Evolutionary conservation across 768 basidiomycete genomes (phyloP).

Genomic region (Lactifluus echinatus): DNA sequence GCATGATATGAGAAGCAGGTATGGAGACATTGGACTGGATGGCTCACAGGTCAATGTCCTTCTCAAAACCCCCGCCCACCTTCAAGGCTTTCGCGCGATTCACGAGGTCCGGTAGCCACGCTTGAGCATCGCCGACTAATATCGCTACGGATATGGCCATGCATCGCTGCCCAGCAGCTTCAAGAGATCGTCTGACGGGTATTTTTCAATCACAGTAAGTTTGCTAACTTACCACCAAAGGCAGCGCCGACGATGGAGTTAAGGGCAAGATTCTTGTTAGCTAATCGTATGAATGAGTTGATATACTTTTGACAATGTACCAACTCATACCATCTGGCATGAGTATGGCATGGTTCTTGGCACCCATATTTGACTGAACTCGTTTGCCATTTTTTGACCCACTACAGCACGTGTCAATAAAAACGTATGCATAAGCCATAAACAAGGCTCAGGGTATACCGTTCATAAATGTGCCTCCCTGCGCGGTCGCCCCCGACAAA

Average conservation of each 20-base stretch:
- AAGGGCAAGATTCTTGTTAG: conserved; percentile 85
- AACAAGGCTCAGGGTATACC: conserved; percentile 33
- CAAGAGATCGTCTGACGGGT: conserved; percentile 17
- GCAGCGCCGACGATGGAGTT: conserved; percentile 93
- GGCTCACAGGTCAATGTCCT: conserved; percentile 70
- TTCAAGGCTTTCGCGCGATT: conserved; percentile 73
- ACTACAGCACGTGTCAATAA: conserved; percentile 31
- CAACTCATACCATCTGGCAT: conserved; percentile 78
- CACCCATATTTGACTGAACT: conserved; percentile 71
- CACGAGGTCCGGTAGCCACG: conserved; percentile 82
- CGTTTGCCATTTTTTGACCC: conserved; percentile 79
- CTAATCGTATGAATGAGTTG: conserved; percentile 30
- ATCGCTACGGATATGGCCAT: conserved; percentile 93
- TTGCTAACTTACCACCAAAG: conserved; percentile 58
- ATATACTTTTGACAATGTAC: not conserved
- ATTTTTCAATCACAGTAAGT: conserved; percentile 16
- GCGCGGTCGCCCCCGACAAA: conserved; percentile 94
- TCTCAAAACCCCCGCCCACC: conserved; percentile 87
- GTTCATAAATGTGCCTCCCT: conserved; percentile 88
- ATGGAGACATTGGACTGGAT: not conserved
- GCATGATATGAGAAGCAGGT: not conserved
- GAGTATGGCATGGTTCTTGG: conserved; percentile 90
- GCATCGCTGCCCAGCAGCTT: conserved; percentile 93
- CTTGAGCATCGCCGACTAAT: conserved; percentile 68
- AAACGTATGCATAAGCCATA: conserved; percentile 3